Evolutionary conservation across 441 rosid genomes (phyloP).

Genomic region (Macaranga tanarius): DNA sequence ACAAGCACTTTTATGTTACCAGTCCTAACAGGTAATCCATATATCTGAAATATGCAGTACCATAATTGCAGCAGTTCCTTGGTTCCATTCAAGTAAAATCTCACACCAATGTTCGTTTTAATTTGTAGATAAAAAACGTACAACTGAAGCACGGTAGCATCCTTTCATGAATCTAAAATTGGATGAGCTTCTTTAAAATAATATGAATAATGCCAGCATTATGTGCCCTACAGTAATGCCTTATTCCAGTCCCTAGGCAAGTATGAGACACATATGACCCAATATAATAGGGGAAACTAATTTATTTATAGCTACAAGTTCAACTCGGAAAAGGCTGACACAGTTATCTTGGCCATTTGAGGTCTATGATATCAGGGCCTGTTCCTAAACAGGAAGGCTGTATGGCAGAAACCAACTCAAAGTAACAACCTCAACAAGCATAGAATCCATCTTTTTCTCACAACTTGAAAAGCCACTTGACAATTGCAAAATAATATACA

Average conservation of each 20-base stretch:
- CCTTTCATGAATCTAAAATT: not conserved
- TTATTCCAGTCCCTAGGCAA: not conserved
- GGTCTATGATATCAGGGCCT: not conserved
- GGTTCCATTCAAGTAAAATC: not conserved
- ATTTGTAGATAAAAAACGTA: not conserved
- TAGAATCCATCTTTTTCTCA: not conserved
- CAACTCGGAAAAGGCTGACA: not conserved
- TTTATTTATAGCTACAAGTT: not conserved
- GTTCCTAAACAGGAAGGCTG: not conserved
- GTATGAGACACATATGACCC: not conserved
- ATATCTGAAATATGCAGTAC: not conserved
- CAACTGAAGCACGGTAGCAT: not conserved
- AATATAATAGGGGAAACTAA: not conserved
- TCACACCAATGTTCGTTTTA: not conserved
- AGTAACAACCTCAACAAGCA: not conserved
- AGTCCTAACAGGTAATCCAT: not conserved
- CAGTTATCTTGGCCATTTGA: not conserved
- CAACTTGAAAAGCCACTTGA: not conserved
- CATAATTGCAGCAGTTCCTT: not conserved
- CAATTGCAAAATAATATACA: constrained; percentile 3
- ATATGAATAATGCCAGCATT: not conserved
- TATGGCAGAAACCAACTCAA: not conserved
- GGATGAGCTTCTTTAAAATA: not conserved
- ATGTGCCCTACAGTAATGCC: not conserved
- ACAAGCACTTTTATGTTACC: not conserved